Conservation (phyloP, 1,284 basidiomycete species). For the Leccinum fuscescens region DNA sequence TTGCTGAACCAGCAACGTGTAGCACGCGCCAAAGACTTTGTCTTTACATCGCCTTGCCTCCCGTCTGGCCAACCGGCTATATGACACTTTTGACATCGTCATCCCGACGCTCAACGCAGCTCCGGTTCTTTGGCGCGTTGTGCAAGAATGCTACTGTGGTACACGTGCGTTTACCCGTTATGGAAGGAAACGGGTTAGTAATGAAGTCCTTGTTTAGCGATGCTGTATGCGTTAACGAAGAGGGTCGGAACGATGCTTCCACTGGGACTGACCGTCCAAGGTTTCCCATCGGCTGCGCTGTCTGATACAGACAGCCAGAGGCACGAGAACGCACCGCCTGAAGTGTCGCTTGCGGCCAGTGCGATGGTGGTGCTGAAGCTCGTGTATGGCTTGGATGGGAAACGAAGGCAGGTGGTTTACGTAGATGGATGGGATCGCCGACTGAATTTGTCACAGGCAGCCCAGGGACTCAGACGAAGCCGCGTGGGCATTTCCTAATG, state of each 20-base stretch:
- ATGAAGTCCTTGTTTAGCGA: constrained; percentile 41
- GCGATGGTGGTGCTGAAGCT: constrained; percentile 77
- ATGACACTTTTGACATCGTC: constrained; percentile 54
- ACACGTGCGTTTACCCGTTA: constrained; percentile 59
- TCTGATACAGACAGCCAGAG: constrained; percentile 50
- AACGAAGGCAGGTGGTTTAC: constrained; percentile 43
- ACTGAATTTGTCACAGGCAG: constrained; percentile 37
- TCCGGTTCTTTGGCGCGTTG: constrained; percentile 80
- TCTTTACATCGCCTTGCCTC: constrained; percentile 61
- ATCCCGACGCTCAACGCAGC: constrained; percentile 79
- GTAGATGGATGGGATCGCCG: constrained; percentile 2
- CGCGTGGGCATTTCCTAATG: constrained; percentile 59
- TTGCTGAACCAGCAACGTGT: constrained; percentile 15
- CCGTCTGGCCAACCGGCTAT: constrained; percentile 58
- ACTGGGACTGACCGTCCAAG: constrained; percentile 60
- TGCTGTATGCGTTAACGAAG: constrained; percentile 63
- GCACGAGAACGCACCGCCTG: constrained; percentile 69
- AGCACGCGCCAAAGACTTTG: constrained; percentile 64
- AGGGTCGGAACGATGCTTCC: constrained; percentile 54
- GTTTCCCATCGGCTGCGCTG: constrained; percentile 48
- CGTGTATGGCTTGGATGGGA: constrained; percentile 81
- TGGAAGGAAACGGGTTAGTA: constrained; percentile 3
- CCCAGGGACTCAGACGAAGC: constrained; percentile 54
- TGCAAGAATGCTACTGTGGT: constrained; percentile 62
- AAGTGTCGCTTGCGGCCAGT: constrained; percentile 65